Evolutionary conservation across 1,284 basidiomycete genomes (phyloP), one percentile per base, ranked within the genome.

Genomic region (Apiotrichum mycotoxinovorans): DNA sequence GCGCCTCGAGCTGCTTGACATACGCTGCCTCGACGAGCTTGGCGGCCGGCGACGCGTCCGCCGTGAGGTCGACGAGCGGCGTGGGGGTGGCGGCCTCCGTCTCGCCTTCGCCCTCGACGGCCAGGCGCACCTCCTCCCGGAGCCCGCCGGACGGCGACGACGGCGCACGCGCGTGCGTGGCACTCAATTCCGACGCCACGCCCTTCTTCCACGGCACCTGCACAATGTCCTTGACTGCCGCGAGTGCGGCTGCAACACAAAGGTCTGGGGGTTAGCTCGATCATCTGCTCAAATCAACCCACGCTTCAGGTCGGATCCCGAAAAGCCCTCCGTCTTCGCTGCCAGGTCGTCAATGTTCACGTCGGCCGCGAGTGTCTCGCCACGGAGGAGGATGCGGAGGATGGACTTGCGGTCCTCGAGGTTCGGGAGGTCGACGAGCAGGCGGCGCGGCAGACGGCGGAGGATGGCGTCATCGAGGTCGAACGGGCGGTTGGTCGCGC

Each of bases 261-360:
- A 94, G 78, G 78, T 95, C 91, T 94, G 66, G 3, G 41, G 5
- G 61, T 62, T 25, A 59, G 47, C 1, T 10, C 20, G 11, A 5
- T n/a, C n/a, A n/a, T n/a, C n/a, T n/a, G 17, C 1, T 9, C 10
- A 5, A 1, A 20, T 43, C 46, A 18, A 81, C 89, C 73, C 63
- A 93, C 91, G 89, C 75, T 93, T 94, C 57, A 95, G 79, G 74
- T 95, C 91, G n/a, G 89, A 92, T 18, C 91, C 91, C 52, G 91
- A 94, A 76, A 91, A 95, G 57, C 83, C 84, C 52, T 89, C 88
- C 0, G 91, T 92, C 68, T 84, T 82, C 70, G 82, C 83, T 3
- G 89, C 88, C 23, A 94, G 76, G 25, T 71, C 70, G 45, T 80
- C 78, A 7, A 88, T 70, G 66, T 89, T 84, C 3, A 93, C 80